Percentiles rank a stretch among this genome's conserved stretches.
These are phyloP conservation scores for Moricandia arvensis DNA, from an alignment of 345 rosid species.

Conservation along the genomic window DNA sequence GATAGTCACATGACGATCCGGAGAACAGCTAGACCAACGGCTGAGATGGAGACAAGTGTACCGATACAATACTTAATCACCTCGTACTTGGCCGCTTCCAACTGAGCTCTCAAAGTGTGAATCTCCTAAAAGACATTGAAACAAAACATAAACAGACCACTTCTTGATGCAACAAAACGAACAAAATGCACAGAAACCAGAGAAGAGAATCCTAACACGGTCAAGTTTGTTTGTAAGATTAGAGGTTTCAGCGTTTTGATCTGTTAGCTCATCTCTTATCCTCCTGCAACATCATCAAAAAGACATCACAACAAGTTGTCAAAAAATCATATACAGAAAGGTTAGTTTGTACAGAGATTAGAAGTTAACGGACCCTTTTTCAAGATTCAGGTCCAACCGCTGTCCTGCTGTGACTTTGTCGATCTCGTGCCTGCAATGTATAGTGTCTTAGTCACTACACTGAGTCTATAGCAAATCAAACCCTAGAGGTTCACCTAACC, in stretches of 20 bases:
- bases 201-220: constrained; percentile 46
- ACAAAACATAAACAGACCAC: not conserved
- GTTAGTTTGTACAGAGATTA: not conserved
- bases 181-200: not conserved
- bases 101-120: constrained; percentile 74
- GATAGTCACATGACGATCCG: constrained; percentile 62
- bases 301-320: not conserved
- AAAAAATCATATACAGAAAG: not conserved
- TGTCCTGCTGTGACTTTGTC: constrained; percentile 91
- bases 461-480: not conserved
- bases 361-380: constrained; percentile 57
- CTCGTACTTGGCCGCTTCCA: constrained; percentile 87
- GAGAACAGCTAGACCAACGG: constrained; percentile 80
- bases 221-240: constrained; percentile 89
- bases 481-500: constrained; percentile 38
- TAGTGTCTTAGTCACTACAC: constrained; percentile 4
- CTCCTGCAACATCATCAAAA: constrained; percentile 46
- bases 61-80: constrained; percentile 91
- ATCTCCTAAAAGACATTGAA: constrained; percentile 57
- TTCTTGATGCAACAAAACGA: not conserved
- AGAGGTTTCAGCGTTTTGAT: constrained; percentile 68
- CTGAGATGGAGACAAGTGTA: constrained; percentile 79
- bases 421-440: constrained; percentile 64
- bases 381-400: constrained; percentile 90
- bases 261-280: constrained; percentile 73